Percentiles rank a stretch among this genome's conserved stretches.
These are phyloP conservation scores for Xylaria polymorpha DNA, from an alignment of 2,329 filamentous ascomycete species.

Conservation along the genomic window DNA sequence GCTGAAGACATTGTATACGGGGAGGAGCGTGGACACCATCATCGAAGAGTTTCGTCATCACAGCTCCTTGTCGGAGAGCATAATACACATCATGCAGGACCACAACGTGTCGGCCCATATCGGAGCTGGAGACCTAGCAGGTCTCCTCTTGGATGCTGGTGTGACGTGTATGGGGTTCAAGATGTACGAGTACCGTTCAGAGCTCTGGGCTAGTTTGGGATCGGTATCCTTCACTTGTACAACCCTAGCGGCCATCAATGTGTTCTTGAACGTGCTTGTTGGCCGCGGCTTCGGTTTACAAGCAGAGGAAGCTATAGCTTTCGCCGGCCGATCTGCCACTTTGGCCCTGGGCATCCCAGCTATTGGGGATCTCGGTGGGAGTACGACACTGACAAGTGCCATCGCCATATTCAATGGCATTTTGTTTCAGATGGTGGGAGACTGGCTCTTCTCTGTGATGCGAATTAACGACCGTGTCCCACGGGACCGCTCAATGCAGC, in stretches of 20 bases:
- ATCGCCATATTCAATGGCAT: conserved; percentile 50
- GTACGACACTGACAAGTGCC: conserved; percentile 48
- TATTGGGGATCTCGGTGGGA: conserved; percentile 46
- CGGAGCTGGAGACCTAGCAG: conserved; percentile 49
- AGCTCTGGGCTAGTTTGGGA: conserved; percentile 45
- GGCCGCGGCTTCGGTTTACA: conserved; percentile 44
- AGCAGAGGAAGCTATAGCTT: conserved; percentile 47
- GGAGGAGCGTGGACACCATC: conserved; percentile 38
- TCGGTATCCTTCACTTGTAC: conserved; percentile 47
- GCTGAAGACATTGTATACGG: conserved; percentile 44
- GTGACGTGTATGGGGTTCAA: conserved; percentile 51
- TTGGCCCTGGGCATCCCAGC: conserved; percentile 49
- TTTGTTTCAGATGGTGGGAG: conserved; percentile 49
- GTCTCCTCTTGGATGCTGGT: conserved; percentile 48
- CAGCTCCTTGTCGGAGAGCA: conserved; percentile 42
- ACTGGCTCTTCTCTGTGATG: conserved; percentile 46
- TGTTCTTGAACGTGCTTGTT: conserved; percentile 49
- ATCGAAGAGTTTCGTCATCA: conserved; percentile 45
- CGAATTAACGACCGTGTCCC: conserved; percentile 41
- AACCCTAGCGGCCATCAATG: conserved; percentile 41
- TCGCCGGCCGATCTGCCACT: conserved; percentile 49
- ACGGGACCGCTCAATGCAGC: not conserved
- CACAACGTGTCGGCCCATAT: conserved; percentile 38
- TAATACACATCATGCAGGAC: conserved; percentile 40
- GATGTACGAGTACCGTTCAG: conserved; percentile 51